Conservation (phyloP, 441 rosid genomes). For the Aleurites moluccanus region DNA sequence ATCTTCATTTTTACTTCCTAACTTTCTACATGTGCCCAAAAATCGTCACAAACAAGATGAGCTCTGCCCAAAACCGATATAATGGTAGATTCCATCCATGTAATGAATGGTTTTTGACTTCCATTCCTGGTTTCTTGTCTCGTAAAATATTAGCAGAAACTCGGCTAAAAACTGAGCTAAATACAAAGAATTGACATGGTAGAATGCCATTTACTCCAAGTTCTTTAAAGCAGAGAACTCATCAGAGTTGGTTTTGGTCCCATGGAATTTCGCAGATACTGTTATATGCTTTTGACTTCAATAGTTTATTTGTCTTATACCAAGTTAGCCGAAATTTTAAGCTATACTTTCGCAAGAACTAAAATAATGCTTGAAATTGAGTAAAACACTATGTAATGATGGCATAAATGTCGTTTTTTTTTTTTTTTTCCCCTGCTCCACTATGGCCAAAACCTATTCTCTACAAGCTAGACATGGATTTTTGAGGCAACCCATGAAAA, state of each 20-base stretch:
- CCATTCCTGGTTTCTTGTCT: background rate
- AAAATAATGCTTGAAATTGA: background rate
- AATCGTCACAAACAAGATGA: constrained; percentile 2
- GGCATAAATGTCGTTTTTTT: background rate
- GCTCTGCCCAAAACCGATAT: no score
- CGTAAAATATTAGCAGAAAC: background rate
- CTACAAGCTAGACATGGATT: background rate
- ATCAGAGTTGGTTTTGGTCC: background rate
- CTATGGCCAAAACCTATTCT: background rate
- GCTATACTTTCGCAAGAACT: background rate
- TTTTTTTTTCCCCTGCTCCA: background rate
- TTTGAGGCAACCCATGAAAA: background rate
- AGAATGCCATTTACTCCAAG: background rate
- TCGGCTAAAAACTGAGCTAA: background rate
- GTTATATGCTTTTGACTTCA: background rate
- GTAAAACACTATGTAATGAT: background rate
- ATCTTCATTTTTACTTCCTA: background rate
- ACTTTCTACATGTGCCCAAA: background rate
- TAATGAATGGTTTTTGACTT: background rate
- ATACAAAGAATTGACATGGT: background rate
- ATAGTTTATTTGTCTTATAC: background rate
- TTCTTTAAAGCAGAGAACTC: background rate
- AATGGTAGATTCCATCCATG: background rate
- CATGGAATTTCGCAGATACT: background rate
- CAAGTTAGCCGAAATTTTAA: background rate